Evolutionary conservation across 805 yeast genomes (phyloP), one percentile per base, ranked within the genome.

Genomic region (Saccharomycopsis sp.): DNA sequence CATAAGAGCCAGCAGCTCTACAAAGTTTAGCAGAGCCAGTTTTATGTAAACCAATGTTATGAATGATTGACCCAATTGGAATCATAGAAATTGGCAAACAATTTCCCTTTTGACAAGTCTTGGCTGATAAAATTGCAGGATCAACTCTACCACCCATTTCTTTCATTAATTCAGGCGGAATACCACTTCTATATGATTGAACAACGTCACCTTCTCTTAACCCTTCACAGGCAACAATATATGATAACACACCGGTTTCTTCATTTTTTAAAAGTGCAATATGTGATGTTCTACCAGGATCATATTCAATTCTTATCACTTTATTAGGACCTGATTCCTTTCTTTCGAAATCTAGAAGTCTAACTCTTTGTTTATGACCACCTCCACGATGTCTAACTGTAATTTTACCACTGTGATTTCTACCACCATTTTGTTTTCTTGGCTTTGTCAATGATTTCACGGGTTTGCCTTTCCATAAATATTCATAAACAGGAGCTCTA

Each of bases 301-400:
- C 98, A 59, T 87, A 87, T 64, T 93, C 98, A 48, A 93, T 85
- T 61, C 98, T 74, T 51, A 79, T 67, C 19, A 93, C 97, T 26
- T 75, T 72, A 56, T 86, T 93, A 36, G 72, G 74, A 22, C 97
- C 97, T 1, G 79, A 65, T 2, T 61, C 72, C 32, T 61, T 56
- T 58, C 98, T 75, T 55, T 70, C 66, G 57, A 80, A 81, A 64
- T 93, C 98, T 19, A 93, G 73, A 27, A 85, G 62, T 56, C 98
- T 77, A 32, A 85, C 72, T 64, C 98, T 78, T 58, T 90, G 81
- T 63, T 85, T 85, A 62, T 85, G 93, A 28, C 97, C 97, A 57
- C 98, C 98, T 61, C 97, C 98, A 63, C 94, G 79, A 63, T 93
- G 96, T 60, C 98, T 78, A 38, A 86, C 83, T 3, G 96, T 87